Evolutionary conservation across 164 flowering plant species (phyloP).

Genomic region (Stephania japonica): DNA sequence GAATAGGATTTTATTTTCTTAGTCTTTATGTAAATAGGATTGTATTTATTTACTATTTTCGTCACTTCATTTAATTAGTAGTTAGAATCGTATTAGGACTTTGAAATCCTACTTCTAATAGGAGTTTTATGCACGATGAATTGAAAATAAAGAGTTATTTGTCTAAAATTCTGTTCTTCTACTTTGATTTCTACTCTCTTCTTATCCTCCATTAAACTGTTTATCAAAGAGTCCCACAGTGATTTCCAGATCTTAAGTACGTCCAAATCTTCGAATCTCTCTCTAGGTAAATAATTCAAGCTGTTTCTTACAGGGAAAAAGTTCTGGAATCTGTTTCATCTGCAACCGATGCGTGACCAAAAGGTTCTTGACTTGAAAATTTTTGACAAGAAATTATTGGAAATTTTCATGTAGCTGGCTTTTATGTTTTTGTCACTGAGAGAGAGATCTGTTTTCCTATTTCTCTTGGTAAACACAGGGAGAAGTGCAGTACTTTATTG

Average conservation of each 20-base stretch:
- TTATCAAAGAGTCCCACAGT: neutral
- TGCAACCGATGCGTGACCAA: constrained; percentile 99
- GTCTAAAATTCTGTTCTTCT: no score
- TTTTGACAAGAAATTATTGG: neutral
- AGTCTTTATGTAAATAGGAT: no score
- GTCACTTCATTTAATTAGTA: no score
- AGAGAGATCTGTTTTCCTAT: neutral
- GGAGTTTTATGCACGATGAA: no score
- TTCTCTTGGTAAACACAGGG: constrained; percentile 44
- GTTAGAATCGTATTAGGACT: no score
- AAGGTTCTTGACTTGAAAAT: constrained; percentile 34
- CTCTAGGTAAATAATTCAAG: neutral
- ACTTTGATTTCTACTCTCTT: no score
- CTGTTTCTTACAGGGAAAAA: constrained; percentile 55
- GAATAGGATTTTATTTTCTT: no score
- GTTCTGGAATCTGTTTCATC: constrained; percentile 97
- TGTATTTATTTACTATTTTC: no score
- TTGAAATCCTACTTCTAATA: no score
- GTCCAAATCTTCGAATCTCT: neutral
- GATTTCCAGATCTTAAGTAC: neutral
- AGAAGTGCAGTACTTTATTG: constrained; percentile 95
- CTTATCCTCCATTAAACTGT: neutral
- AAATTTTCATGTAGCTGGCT: neutral
- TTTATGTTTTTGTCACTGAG: neutral
- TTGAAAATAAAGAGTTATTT: no score